Conservation (phyloP, 192 early-diverging fungal species). For the Kickxella alabastrina region DNA sequence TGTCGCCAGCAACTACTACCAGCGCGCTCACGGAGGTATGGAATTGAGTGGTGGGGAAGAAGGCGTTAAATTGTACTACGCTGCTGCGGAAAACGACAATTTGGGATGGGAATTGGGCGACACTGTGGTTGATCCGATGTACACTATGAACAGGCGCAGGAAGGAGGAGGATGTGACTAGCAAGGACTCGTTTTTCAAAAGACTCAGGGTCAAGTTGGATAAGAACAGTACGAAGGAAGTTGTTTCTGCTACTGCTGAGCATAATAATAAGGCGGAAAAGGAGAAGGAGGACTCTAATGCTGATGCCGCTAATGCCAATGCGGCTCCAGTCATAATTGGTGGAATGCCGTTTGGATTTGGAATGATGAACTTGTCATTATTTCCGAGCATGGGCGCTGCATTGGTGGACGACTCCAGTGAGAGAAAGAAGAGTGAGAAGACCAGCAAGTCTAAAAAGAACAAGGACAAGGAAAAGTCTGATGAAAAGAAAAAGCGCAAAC, state of each 20-base stretch:
- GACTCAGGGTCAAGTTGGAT: constrained; percentile 17
- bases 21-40: constrained; percentile 22
- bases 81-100: constrained; percentile 34
- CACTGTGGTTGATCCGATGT: constrained; percentile 35
- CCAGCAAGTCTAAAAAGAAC: not conserved
- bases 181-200: constrained; percentile 38
- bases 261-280: not conserved
- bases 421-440: not conserved
- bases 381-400: not conserved
- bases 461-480: constrained; percentile 1
- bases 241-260: too few species aligned
- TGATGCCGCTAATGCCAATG: not conserved
- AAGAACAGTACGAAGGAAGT: not conserved
- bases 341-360: constrained; percentile 34
- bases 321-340: not conserved
- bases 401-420: too few species aligned
- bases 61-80: constrained; percentile 15
- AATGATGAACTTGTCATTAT: constrained; percentile 8
- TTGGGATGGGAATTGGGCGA: constrained; percentile 27
- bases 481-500: constrained; percentile 10
- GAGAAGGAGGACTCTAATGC: not conserved
- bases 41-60: not conserved
- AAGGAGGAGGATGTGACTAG: constrained; percentile 16
- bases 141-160: constrained; percentile 33
- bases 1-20: constrained; percentile 12